Conservation (phyloP, 2,329 filamentous ascomycete genomes). For the Diaporthe sp. region DNA sequence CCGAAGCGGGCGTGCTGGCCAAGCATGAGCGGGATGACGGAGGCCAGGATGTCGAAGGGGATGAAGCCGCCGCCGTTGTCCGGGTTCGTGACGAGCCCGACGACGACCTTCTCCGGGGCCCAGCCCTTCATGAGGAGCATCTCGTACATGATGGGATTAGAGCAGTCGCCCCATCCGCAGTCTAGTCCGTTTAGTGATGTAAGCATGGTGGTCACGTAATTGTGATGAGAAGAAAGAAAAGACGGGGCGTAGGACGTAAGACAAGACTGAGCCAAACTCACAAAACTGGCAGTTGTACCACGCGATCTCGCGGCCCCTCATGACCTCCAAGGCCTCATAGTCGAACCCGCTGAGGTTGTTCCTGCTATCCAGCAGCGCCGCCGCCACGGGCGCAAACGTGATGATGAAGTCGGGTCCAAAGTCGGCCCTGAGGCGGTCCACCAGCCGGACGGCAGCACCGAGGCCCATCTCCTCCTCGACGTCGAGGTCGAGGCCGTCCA, state of each 20-base stretch:
- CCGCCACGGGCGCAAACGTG: constrained; percentile 83
- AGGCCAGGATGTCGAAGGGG: constrained; percentile 67
- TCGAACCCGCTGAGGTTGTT: constrained; percentile 81
- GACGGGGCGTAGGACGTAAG: background rate
- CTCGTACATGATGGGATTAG: constrained; percentile 62
- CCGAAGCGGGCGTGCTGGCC: constrained; percentile 76
- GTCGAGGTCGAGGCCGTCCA: constrained; percentile 80
- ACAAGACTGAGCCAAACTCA: background rate
- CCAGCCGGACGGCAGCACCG: constrained; percentile 71
- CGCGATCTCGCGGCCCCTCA: constrained; percentile 72
- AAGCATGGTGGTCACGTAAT: background rate
- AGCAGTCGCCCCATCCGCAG: constrained; percentile 82
- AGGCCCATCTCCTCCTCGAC: constrained; percentile 82
- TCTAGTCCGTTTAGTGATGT: constrained; percentile 57
- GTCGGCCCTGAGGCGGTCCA: constrained; percentile 74
- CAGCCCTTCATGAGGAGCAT: constrained; percentile 69
- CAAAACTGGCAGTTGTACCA: constrained; percentile 87
- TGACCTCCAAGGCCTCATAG: constrained; percentile 77
- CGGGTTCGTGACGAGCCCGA: constrained; percentile 82
- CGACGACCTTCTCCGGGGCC: constrained; percentile 76
- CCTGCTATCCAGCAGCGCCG: constrained; percentile 74
- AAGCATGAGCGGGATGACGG: constrained; percentile 69
- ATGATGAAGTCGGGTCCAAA: constrained; percentile 79
- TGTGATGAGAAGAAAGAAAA: background rate
- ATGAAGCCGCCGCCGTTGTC: constrained; percentile 78